Conservation (phyloP, 345 rosid species). For the Eucalyptus leucophloia region DNA sequence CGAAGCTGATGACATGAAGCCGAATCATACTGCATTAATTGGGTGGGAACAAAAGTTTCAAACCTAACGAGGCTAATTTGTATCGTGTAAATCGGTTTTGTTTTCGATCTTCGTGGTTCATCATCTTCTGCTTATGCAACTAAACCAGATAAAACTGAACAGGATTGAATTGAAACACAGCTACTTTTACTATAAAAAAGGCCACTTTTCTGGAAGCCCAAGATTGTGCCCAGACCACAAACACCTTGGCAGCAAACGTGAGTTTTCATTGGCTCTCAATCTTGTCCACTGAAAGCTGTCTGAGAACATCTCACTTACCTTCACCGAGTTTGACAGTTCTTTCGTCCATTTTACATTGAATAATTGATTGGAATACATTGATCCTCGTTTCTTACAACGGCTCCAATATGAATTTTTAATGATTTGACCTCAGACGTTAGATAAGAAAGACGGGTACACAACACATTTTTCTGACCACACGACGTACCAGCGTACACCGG, state of each 20-base stretch:
- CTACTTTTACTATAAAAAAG: not conserved
- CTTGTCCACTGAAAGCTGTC: not conserved
- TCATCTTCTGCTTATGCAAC: not conserved
- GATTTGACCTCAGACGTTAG: not conserved
- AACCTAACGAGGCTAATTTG: not conserved
- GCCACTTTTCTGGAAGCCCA: not conserved
- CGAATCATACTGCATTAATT: not conserved
- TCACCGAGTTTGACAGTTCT: not conserved
- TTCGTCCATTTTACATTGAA: not conserved
- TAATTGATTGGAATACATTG: not conserved
- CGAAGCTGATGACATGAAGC: not conserved
- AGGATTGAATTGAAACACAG: not conserved
- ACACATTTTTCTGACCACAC: not conserved
- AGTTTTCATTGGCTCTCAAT: not conserved
- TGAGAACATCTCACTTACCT: not conserved
- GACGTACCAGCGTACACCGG: not conserved
- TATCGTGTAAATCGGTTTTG: not conserved
- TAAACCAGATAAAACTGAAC: not conserved
- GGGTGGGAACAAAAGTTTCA: not conserved
- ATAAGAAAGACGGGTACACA: not conserved
- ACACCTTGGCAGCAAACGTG: not conserved
- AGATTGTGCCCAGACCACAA: not conserved
- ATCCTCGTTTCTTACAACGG: not conserved
- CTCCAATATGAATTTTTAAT: not conserved
- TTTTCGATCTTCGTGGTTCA: not conserved